Base-by-base conservation (phyloP, 495 filamentous ascomycete genomes). In the Penicillium diatomitis region DNA sequence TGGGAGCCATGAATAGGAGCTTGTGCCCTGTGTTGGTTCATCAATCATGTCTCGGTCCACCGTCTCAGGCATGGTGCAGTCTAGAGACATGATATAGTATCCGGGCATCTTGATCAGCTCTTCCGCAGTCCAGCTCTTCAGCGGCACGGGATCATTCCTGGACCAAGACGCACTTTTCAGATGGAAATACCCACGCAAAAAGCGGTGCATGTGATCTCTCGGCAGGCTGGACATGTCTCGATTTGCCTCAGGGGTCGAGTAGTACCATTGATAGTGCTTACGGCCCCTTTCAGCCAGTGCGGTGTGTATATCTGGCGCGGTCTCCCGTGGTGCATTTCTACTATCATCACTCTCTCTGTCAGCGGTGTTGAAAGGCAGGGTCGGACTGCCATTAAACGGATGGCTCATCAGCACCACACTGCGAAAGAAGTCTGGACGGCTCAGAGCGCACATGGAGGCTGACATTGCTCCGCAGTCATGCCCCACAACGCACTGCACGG, bases 241-340 rank as follows among this genome's bases (percentile, higher is more conserved):
- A 31, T 72, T 77, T 1, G 82, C 82, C 3, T 62, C 44, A 0
- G 69, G 46, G 11, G 76, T 80, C 1, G 79, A 82, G 56, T 86
- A 85, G 61, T 86, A 85, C 76, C 74, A 81, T 57, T 81, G 83
- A 66, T 86, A 86, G 52, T 86, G 80, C 51, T 86, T 86, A 35
- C 79, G 60, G 3, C 69, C 57, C 6, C 79, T 66, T 29, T 63
- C 54, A 6, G 75, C 76, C 6, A 87, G 68, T 12, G 75, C 74
- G 35, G 68, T 67, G 42, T 81, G 75, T 8, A 86, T 73, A 10
- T 51, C 54, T 9, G 40, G 46, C 7, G 55, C 57, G 41, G 43
- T 30, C 52, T 46, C 6, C 43, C 49, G 33, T 10, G 54, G 44
- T 60, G 63, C 44, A 58, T 60, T 38, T 58, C 52, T 39, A 6